phyloP scores from a whole-genome alignment of 2,329 filamentous ascomycete species.

The Xylariales sp. region DNA sequence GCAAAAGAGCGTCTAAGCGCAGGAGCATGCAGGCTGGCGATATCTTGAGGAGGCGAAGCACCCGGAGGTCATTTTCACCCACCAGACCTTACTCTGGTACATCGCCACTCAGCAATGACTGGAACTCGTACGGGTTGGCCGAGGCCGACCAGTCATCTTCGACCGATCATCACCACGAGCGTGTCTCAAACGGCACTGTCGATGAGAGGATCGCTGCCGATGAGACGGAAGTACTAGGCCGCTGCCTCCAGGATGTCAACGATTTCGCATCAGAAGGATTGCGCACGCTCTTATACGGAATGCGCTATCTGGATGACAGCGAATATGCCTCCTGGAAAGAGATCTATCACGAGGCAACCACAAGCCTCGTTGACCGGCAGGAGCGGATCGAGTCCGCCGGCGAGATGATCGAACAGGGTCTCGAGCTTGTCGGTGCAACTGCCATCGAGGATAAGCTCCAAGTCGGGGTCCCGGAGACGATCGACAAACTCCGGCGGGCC shows the following conservation, averaged over 20 bases:
- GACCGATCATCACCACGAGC: constrained; percentile 26
- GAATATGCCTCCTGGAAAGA: constrained; percentile 76
- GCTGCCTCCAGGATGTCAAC: constrained; percentile 85
- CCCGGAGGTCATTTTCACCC: neutral
- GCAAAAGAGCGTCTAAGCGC: constrained; percentile 25
- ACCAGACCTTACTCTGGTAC: no score
- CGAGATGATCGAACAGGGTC: constrained; percentile 76
- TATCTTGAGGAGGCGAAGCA: constrained; percentile 16
- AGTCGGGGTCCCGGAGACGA: constrained; percentile 83
- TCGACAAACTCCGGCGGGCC: constrained; percentile 81
- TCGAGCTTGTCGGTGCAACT: constrained; percentile 81
- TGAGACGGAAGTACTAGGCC: constrained; percentile 68
- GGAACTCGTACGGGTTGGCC: constrained; percentile 17
- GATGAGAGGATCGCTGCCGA: constrained; percentile 57
- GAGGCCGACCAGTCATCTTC: constrained; percentile 31
- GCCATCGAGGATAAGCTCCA: constrained; percentile 95
- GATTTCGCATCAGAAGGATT: constrained; percentile 85
- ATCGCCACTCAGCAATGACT: no score
- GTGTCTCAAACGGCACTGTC: constrained; percentile 47
- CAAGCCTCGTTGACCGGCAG: constrained; percentile 76
- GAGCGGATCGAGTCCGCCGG: constrained; percentile 74
- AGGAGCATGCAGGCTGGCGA: constrained; percentile 32
- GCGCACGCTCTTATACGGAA: constrained; percentile 79
- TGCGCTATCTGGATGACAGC: constrained; percentile 70
- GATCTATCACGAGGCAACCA: constrained; percentile 74